phyloP scores from a whole-genome alignment of 106 monocot species.

The Posidonia australis region DNA sequence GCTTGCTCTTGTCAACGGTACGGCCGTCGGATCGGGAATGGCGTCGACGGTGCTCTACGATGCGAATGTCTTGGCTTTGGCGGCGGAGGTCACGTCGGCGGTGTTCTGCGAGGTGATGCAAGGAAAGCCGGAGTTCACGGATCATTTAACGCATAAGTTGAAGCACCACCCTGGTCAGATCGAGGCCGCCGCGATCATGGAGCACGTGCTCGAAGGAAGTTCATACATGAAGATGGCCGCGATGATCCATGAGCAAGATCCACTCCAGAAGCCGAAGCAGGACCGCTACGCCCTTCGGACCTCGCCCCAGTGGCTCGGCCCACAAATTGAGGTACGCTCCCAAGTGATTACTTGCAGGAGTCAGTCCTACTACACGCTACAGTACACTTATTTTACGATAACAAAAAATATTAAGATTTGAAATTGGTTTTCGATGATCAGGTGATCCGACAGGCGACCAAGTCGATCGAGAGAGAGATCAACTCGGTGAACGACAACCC shows the following conservation, averaged over 20 bases:
- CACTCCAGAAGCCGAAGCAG: conserved; percentile 33
- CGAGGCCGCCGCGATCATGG: conserved; percentile 90
- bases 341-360: no score
- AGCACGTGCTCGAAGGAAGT: conserved; percentile 72
- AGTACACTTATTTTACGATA: no score
- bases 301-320: conserved; percentile 27
- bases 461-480: conserved; percentile 78
- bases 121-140: conserved; percentile 87
- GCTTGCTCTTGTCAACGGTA: conserved; percentile 89
- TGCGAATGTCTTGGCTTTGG: conserved; percentile 51
- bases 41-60: conserved; percentile 79
- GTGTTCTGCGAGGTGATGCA: conserved; percentile 88
- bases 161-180: conserved; percentile 97
- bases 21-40: conserved; percentile 88
- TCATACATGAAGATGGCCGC: conserved; percentile 34
- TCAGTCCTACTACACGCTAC: no score
- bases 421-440: no score
- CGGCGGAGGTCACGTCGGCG: conserved; percentile 71
- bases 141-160: conserved; percentile 87
- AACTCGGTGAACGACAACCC: conserved; percentile 98
- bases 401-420: no score
- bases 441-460: conserved; percentile 41
- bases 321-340: conserved; percentile 50
- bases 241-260: conserved; percentile 26
- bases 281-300: conserved; percentile 32